These are phyloP conservation scores for Mycena rebaudengoi DNA, from an alignment of 768 basidiomycete species.

Conservation along the genomic window DNA sequence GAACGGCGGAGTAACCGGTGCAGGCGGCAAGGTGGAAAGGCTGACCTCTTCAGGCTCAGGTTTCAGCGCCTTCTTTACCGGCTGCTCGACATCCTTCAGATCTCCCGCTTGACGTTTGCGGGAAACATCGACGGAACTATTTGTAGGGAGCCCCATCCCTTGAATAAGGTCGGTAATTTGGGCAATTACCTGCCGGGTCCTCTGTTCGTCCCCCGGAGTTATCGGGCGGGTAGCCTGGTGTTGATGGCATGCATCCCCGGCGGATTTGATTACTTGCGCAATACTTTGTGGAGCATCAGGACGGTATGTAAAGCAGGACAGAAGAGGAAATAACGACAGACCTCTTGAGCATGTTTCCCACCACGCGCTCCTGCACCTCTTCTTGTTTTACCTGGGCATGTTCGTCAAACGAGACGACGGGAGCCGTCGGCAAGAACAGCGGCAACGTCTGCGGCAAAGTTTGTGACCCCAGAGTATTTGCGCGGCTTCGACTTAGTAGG, in stretches of 20 bases:
- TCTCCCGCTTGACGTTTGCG: slow-evolving; percentile 29
- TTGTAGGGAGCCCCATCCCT: slow-evolving; percentile 27
- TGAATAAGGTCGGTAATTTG: slow-evolving; percentile 24
- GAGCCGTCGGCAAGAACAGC: slow-evolving; percentile 32
- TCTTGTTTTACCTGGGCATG: slow-evolving; percentile 28
- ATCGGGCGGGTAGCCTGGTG: slow-evolving; percentile 27
- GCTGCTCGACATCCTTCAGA: slow-evolving; percentile 22
- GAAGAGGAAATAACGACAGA: slow-evolving; percentile 41
- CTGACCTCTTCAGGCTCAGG: slow-evolving; percentile 28
- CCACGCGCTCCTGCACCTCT: slow-evolving; percentile 40
- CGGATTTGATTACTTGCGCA: slow-evolving; percentile 66
- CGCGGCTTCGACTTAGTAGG: slow-evolving; percentile 45
- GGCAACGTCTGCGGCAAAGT: slow-evolving; percentile 18
- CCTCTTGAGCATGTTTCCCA: slow-evolving; percentile 63
- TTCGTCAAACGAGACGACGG: slow-evolving; percentile 26
- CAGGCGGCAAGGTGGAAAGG: slow-evolving; percentile 12
- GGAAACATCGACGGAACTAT: slow-evolving; percentile 7
- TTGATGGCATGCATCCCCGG: slow-evolving; percentile 54
- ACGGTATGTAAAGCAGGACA: slow-evolving; percentile 11
- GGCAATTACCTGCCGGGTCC: slow-evolving; percentile 24
- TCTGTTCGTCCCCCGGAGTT: slow-evolving; percentile 27
- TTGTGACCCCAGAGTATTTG: slow-evolving; percentile 51
- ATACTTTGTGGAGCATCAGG: slow-evolving; percentile 52
- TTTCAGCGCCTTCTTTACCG: slow-evolving; percentile 25
- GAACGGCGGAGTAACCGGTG: slow-evolving; percentile 1